Percentiles rank a stretch among this genome's conserved stretches.
Conservation (phyloP, 2,329 filamentous ascomycete species). For the Claviceps cyperi region DNA sequence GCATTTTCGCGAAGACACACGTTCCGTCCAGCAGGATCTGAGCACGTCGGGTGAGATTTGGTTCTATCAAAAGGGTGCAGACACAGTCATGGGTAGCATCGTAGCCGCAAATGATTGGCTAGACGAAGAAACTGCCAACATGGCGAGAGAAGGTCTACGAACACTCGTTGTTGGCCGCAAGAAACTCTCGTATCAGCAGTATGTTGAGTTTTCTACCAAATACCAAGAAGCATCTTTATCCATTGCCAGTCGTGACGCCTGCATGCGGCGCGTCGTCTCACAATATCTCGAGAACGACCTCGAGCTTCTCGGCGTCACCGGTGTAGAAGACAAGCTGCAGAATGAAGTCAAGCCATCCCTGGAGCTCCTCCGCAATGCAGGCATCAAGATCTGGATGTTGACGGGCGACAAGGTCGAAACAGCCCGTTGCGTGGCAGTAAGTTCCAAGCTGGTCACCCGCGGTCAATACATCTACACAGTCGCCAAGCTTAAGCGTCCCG, state of each 20-base stretch:
- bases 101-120: conserved; percentile 96
- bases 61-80: conserved; percentile 97
- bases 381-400: conserved; percentile 99
- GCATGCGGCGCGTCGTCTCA: conserved; percentile 67
- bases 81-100: conserved; percentile 95
- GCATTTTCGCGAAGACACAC: conserved; percentile 52
- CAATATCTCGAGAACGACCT: conserved; percentile 76
- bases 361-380: conserved; percentile 87
- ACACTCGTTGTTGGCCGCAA: conserved; percentile 94
- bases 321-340: conserved; percentile 94
- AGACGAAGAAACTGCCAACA: conserved; percentile 97
- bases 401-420: conserved; percentile 98
- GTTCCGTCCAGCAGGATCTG: conserved; percentile 33
- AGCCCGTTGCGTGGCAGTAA: conserved; percentile 87
- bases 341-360: conserved; percentile 89
- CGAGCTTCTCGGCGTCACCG: conserved; percentile 90
- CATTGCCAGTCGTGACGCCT: conserved; percentile 64
- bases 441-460: conserved; percentile 80
- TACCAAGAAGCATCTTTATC: conserved; percentile 71
- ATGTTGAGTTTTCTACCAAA: conserved; percentile 60
- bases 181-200: conserved; percentile 62
- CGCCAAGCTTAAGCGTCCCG: conserved; percentile 67
- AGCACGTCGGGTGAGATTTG: conserved; percentile 63
- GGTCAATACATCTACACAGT: conserved; percentile 96
- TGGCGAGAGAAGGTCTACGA: conserved; percentile 90